Base-by-base conservation (phyloP, 2,329 filamentous ascomycete species). In the Pestalotiopsis sp. region DNA sequence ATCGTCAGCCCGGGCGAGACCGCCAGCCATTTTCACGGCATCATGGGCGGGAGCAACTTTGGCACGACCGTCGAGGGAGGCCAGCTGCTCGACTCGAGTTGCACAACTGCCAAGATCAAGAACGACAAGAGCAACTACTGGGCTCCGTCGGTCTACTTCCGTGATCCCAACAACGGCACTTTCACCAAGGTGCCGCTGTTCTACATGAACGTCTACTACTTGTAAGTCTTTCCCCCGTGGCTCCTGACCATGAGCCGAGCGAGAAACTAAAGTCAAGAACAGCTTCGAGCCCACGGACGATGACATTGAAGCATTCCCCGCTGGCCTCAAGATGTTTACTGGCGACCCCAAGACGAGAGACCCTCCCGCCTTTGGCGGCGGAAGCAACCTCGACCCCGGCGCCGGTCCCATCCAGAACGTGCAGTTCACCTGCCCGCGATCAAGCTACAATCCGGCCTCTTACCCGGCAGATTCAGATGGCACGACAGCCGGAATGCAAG, bases 161-260 rank as follows among this genome's bases (percentile, higher is more conserved):
- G 85, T 72, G 87, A 92, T 72, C 85, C 89, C 74, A 81, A 86
- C 73, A 88, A 90, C 72, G 87, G 87, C 63, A 86, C 85, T 65
- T 89, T 93, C 73, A 87, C 90, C 78, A 84, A 86, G 45, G 92
- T 94, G 20, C 84, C 89, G 59, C 81, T 92, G 70, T 90, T 91
- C 75, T 93, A 93, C 77, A 90, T 91, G 87, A 90, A 91, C 76
- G 87, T 88, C 70, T 96, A 96, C 84, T 95, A 95, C 82, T 90
- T 92, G 86, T 89, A 76, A 78, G 84, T 20, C 31, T 9, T 76
- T n/a, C n/a, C 14, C 14, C n/a, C 25, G 17, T 25, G 23, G 12
- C 56, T 23, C 20, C 12, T 58, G 20, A 3, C 27, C 23, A 25
- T 17, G 14, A 36, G 27, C 17, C 25, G 56, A 9, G 13, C 31